Evolutionary conservation across 306 rosid genomes (phyloP), one percentile per base, ranked within the genome.

Genomic region (Malus sylvestris): DNA sequence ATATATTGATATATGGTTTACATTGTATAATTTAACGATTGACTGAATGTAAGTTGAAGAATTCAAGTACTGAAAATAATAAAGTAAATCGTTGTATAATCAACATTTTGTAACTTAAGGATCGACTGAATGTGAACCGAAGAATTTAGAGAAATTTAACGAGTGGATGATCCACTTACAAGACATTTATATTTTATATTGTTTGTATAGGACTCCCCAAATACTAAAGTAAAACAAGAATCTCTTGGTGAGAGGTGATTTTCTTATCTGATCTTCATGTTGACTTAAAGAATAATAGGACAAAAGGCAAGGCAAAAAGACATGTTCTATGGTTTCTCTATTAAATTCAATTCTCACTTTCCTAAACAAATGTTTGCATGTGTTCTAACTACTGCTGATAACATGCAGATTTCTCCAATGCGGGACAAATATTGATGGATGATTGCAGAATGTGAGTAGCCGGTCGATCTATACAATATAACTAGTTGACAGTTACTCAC

Each of bases 401-500:
- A 49, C n/a, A 14, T 49, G 53, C 53, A 18, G 19, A 14, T 49
- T 49, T 49, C 53, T 49, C 16, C 2, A 18, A 4, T 14, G 53
- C 19, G 10, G 53, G 53, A 49, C 20, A 15, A 16, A 49, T 49
- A 6, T 15, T 49, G 7, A 14, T 49, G 15, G 19, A 49, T 58
- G 22, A 10, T 58, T 22, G 66, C 11, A 0, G 33, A 19, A 27
- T 15, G 6, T 49, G 8, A 46, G 52, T 46, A 46, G 6, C 1
- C 2, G 18, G 0, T 46, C 53, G 7, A 14, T 46, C 2, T 46
- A 2, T 5, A 14, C 6, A 4, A 30, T 30, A 14, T 4, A 46
- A 0, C 0, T 2, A 14, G 5, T 46, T 1, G 0, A 46, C 53
- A 7, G 19, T 1, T 6, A 49, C 8, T 15, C 20, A 4, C 3